A percentile compares a stretch with the other conserved stretches of the same genome.
phyloP scores from a whole-genome alignment of 129 eudicot species.

The Silybum marianum region DNA sequence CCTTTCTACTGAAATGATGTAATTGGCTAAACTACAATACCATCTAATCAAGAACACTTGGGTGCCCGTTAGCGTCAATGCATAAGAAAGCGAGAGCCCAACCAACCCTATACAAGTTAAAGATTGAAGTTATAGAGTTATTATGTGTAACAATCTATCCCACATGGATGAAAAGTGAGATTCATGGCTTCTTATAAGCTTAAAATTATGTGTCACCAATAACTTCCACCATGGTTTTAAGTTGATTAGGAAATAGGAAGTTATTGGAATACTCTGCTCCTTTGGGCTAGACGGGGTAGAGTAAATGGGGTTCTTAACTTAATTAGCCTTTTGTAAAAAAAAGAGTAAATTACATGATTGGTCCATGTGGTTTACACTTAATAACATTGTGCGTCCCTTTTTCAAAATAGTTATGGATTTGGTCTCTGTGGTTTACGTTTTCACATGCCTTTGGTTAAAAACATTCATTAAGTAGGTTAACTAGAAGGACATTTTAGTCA shows the following conservation, averaged over 20 bases:
- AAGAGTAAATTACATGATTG: no score
- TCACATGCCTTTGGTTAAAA: no score
- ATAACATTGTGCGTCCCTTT: no score
- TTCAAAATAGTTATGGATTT: no score
- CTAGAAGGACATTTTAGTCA: no score
- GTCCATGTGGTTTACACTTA: no score
- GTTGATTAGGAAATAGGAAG: neutral
- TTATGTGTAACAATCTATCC: neutral
- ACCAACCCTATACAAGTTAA: constrained; percentile 60
- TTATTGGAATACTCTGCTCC: neutral
- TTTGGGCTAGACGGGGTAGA: neutral
- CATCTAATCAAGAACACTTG: constrained; percentile 72
- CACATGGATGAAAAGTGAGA: neutral
- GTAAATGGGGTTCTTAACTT: no score
- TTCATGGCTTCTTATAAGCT: neutral
- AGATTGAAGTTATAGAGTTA: neutral
- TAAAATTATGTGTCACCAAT: neutral
- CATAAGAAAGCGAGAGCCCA: constrained; percentile 87
- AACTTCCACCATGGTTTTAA: neutral
- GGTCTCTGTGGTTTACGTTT: no score
- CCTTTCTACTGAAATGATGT: constrained; percentile 66
- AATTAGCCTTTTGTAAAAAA: no score
- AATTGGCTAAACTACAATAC: constrained; percentile 69
- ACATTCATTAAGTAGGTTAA: no score
- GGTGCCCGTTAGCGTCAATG: constrained; percentile 52